Conservation (phyloP, 1,284 basidiomycete genomes). For the Rugosomyces carneus region DNA sequence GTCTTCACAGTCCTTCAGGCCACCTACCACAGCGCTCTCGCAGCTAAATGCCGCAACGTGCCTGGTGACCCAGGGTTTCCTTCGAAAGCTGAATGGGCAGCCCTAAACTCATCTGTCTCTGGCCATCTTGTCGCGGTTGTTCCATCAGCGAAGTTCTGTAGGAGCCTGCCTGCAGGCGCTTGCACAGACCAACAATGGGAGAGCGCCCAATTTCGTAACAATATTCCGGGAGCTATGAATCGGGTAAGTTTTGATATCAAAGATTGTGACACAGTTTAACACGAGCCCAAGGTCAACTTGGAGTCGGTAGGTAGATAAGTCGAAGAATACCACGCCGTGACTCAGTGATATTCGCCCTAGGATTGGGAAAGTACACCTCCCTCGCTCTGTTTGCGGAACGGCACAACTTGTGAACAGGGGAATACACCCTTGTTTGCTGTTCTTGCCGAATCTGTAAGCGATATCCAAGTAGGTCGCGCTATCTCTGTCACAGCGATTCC, state of each 20-base stretch:
- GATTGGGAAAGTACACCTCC: slow-evolving; percentile 14
- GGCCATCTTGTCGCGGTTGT: slow-evolving; percentile 19
- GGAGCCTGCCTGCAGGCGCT: slow-evolving; percentile 3
- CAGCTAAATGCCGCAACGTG: slow-evolving; percentile 10
- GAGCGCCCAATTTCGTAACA: slow-evolving; percentile 14
- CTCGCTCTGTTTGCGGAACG: slow-evolving; percentile 13
- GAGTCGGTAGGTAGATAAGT: slow-evolving; percentile 11
- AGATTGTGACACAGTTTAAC: neutral
- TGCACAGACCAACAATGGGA: slow-evolving; percentile 8
- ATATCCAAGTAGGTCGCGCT: slow-evolving; percentile 13
- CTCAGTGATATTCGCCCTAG: neutral
- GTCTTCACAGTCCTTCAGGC: neutral
- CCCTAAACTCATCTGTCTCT: slow-evolving; percentile 19
- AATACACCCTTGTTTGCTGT: slow-evolving; percentile 15
- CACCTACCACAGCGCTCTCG: neutral
- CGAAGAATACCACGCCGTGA: neutral
- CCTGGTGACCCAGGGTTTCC: slow-evolving; percentile 19
- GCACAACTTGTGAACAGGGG: slow-evolving; percentile 12
- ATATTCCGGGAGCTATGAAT: slow-evolving; percentile 18
- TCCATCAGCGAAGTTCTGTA: slow-evolving; percentile 17
- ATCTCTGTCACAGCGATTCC: slow-evolving; percentile 1
- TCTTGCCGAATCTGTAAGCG: slow-evolving; percentile 14
- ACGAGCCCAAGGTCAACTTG: slow-evolving; percentile 12
- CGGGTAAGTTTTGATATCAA: slow-evolving; percentile 6
- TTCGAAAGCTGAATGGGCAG: slow-evolving; percentile 16